Evolutionary conservation across 2,329 filamentous ascomycete genomes (phyloP).

Genomic region (Leptographium radiaticola): DNA sequence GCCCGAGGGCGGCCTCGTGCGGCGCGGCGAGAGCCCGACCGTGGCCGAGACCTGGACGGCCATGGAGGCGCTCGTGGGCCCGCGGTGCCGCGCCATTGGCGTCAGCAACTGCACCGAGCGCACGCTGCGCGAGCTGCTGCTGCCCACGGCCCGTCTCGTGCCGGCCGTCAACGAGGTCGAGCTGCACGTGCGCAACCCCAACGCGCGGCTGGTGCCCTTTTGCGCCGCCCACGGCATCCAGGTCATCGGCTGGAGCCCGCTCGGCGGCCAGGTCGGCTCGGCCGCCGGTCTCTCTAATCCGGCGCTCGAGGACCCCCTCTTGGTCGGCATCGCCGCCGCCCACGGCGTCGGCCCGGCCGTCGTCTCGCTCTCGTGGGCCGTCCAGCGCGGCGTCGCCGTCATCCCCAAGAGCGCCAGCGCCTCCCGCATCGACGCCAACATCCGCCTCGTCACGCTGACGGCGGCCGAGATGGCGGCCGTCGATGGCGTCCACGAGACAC

Average conservation of each 20-base stretch:
- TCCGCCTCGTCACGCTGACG: slow-evolving; percentile 56
- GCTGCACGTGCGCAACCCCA: slow-evolving; percentile 15
- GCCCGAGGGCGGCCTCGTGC: slow-evolving; percentile 13
- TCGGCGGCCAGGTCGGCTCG: neutral
- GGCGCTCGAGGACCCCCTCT: slow-evolving; percentile 33
- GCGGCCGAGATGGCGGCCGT: slow-evolving; percentile 50
- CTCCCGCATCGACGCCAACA: slow-evolving; percentile 63
- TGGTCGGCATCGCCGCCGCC: neutral
- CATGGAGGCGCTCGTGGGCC: slow-evolving; percentile 38
- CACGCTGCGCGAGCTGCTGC: slow-evolving; percentile 45
- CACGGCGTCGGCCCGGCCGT: neutral
- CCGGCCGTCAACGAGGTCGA: slow-evolving; percentile 48
- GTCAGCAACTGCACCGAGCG: slow-evolving; percentile 48
- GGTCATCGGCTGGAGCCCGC: slow-evolving; percentile 44
- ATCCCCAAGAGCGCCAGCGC: slow-evolving; percentile 75
- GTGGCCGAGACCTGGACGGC: slow-evolving; percentile 32
- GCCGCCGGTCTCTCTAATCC: slow-evolving; percentile 45
- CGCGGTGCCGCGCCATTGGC: slow-evolving; percentile 43
- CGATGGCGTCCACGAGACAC: neutral
- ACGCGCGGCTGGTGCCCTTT: neutral
- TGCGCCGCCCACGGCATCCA: neutral
- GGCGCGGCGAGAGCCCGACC: slow-evolving; percentile 22
- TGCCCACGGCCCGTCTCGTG: slow-evolving; percentile 22
- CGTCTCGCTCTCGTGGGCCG: slow-evolving; percentile 53
- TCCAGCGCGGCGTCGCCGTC: slow-evolving; percentile 69